phyloP scores from a whole-genome alignment of 768 basidiomycete species.

The Asterophora parasitica region DNA sequence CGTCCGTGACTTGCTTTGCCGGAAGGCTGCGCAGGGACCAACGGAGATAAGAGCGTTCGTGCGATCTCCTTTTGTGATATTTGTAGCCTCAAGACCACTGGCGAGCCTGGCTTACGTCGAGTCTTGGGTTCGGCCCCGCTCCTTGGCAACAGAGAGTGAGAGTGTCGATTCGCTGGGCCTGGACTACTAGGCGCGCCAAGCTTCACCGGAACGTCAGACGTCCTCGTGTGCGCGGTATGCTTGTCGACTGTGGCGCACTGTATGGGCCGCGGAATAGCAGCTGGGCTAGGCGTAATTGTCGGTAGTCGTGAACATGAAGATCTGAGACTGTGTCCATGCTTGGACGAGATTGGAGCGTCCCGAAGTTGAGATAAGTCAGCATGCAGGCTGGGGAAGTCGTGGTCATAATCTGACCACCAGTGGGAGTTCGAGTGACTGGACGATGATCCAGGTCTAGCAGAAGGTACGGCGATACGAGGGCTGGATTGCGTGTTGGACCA shows the following conservation, averaged over 20 bases:
- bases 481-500: neutral
- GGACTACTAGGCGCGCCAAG: too few relatives aligned
- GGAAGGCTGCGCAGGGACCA: too few relatives aligned
- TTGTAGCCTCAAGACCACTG: neutral
- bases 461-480: neutral
- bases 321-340: neutral
- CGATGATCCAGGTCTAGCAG: neutral
- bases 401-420: neutral
- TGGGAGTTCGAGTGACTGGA: neutral
- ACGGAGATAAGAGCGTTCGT: neutral
- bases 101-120: neutral
- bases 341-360: neutral
- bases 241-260: too few relatives aligned
- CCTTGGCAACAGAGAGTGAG: neutral
- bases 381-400: conserved; percentile 1
- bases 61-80: conserved; percentile 5
- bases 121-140: neutral
- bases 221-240: too few relatives aligned
- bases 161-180: neutral
- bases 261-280: too few relatives aligned
- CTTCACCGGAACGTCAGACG: too few relatives aligned
- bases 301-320: neutral
- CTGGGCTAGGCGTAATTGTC: too few relatives aligned
- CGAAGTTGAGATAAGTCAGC: neutral
- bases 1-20: too few relatives aligned